Evolutionary conservation across 352 stramenopile genomes (phyloP), one percentile per base, ranked within the genome.

Genomic region (Globisporangium nagaii): DNA sequence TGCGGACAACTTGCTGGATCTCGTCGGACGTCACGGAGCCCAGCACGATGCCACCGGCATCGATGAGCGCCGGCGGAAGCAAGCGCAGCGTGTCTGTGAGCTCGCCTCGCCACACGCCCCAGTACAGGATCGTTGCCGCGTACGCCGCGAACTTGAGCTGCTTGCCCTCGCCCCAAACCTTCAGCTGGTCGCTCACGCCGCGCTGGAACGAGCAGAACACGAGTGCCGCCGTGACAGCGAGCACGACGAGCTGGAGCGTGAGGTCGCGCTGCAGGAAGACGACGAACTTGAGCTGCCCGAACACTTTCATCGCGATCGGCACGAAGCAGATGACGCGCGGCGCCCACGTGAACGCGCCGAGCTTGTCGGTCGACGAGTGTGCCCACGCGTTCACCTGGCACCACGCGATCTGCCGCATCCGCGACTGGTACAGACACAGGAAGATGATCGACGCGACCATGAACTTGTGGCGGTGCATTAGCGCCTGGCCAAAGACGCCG

Each of bases 231-330:
- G 74, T 73, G 8, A 84, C 61, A 12, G 62, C 8, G 6, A 71
- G 47, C 13, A 91, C 78, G 1, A 74, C 36, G 3, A 68, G 46
- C 2, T 35, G 57, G 13, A 89, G 68, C 41, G 43, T 47, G 2
- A 63, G 20, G 54, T 88, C 79, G 58, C 79, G 65, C 39, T 83
- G 78, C 20, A 91, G 58, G 58, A 89, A 88, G 24, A 86, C 34
- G 63, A 87, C 76, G 62, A 89, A 91, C 53, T 86, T 86, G 20
- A 87, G 53, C 17, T 86, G 74, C 8, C 78, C 81, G 45, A 91
- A 66, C 12, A 86, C 69, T 32, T 88, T 91, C 63, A 91, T 75
- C 25, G 73, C 53, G 24, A 91, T 69, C 9, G 81, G 78, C 39
- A 91, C 62, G 15, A 70, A 53, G 19, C 73, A 65, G 22, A 80